Evolutionary conservation across 2,329 filamentous ascomycete species (phyloP), one percentile per base, ranked within the genome.

Genomic region (Macrophomina phaseolina): DNA sequence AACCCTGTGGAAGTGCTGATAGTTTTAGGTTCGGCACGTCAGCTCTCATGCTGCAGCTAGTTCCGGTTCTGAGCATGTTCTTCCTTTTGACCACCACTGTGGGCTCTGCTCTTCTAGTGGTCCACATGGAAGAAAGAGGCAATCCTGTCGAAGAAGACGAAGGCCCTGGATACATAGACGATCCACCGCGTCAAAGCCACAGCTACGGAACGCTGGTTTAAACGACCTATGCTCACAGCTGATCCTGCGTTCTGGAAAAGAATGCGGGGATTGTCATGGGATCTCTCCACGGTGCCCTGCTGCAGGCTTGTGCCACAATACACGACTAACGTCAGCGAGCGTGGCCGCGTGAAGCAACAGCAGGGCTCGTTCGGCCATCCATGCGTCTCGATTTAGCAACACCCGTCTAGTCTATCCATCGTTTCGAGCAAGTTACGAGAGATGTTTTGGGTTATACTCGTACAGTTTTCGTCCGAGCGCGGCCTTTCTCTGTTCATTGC

Each of bases 51-150:
- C 80, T 98, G 34, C 92, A 97, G 80, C 85, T 98, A n/a, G 85
- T 97, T 8, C 95, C 95, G 1, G 85, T 94, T 12, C 79, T 97
- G 58, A 96, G 91, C n/a, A 96, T 99, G 85, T 89, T 98, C 75
- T 97, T 98, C 77, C 84, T 98, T 46, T 81, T 99, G 70, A 97
- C 94, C 0, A 93, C 91, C 3, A 91, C 94, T 1, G 88, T 89
- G 23, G 95, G 94, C 2, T 90, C 92, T 51, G 94, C 93, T 1
- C 81, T 98, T 42, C 98, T 94, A 94, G 92, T 89, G 1, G 89
- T 89, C 1, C 88, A 90, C 70, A 80, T 97, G 61, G 94, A 98
- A 78, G 83, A 87, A 64, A 82, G 86, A 48, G 45, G 65, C 18
- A 66, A 56, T 40, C 53, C 64, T 12, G 46, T 60, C n/a, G 55